phyloP scores from a whole-genome alignment of 352 stramenopile species.

The Pythium pectinolyticum region DNA sequence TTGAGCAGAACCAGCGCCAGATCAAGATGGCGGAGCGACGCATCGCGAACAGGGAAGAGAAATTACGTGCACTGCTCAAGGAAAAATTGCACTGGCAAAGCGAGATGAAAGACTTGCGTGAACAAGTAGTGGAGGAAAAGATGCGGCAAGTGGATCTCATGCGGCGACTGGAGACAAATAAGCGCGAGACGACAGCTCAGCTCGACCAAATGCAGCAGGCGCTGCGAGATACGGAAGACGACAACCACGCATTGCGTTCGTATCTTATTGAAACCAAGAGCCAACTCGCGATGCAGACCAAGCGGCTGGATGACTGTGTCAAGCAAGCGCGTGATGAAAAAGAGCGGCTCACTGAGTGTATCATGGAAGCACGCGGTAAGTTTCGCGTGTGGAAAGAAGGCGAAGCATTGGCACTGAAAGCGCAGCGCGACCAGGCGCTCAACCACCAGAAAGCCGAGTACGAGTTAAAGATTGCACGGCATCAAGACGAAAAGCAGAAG shows the following conservation, averaged over 20 bases:
- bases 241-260: slow-evolving; percentile 45
- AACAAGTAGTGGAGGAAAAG: slow-evolving; percentile 69
- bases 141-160: slow-evolving; percentile 70
- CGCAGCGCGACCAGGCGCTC: slow-evolving; percentile 46
- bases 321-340: slow-evolving; percentile 59
- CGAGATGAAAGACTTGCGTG: slow-evolving; percentile 54
- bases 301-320: slow-evolving; percentile 48
- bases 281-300: slow-evolving; percentile 43
- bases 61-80: slow-evolving; percentile 55
- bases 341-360: slow-evolving; percentile 47
- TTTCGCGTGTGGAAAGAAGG: slow-evolving; percentile 73
- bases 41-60: slow-evolving; percentile 62
- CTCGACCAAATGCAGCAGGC: slow-evolving; percentile 38
- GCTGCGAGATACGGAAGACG: slow-evolving; percentile 34
- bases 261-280: slow-evolving; percentile 43
- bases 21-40: slow-evolving; percentile 57
- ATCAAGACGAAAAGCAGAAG: slow-evolving; percentile 77
- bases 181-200: slow-evolving; percentile 42
- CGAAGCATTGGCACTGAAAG: slow-evolving; percentile 38
- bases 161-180: slow-evolving; percentile 50
- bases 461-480: slow-evolving; percentile 61
- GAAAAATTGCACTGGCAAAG: slow-evolving; percentile 75
- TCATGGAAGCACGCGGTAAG: slow-evolving; percentile 52
- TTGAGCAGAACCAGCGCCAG: slow-evolving; percentile 60
- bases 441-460: slow-evolving; percentile 59